Evolutionary conservation across 2,329 filamentous ascomycete species (phyloP).

Genomic region (Nannizzia gypsea): DNA sequence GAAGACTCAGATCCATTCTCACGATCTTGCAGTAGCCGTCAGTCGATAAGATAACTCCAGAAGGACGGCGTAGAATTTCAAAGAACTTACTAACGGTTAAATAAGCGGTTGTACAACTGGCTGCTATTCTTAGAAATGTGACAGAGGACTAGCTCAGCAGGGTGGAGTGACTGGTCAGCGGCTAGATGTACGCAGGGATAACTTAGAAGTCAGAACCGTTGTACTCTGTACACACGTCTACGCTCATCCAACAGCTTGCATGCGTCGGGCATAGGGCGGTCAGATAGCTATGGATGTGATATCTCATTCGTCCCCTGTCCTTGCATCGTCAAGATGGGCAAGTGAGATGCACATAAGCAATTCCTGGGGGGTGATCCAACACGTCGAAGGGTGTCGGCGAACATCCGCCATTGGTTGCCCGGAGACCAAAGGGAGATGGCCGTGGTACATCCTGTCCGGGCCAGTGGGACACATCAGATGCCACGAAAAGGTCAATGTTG

Average conservation of each 20-base stretch:
- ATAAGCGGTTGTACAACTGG: background rate
- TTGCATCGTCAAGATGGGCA: background rate
- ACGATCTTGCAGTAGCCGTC: too few species aligned
- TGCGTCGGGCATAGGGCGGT: background rate
- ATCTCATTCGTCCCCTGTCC: background rate
- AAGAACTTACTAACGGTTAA: too few species aligned
- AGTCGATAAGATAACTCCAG: too few species aligned
- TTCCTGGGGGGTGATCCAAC: background rate
- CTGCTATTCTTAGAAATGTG: conserved; percentile 1
- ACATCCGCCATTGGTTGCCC: background rate
- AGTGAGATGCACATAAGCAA: background rate
- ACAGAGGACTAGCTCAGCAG: too few species aligned
- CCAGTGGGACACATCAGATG: background rate
- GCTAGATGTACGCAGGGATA: background rate
- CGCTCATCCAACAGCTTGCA: background rate
- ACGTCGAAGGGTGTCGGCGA: background rate
- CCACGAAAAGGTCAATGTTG: background rate
- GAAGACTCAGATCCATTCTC: too few species aligned
- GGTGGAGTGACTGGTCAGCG: background rate
- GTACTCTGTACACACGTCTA: too few species aligned
- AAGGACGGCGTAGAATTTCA: too few species aligned
- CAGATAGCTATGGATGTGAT: background rate
- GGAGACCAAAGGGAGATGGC: background rate
- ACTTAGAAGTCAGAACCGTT: background rate
- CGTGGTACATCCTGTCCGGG: background rate